These are phyloP conservation scores for Dactylellina leptospora DNA, from an alignment of 2,329 filamentous ascomycete species.

Conservation along the genomic window DNA sequence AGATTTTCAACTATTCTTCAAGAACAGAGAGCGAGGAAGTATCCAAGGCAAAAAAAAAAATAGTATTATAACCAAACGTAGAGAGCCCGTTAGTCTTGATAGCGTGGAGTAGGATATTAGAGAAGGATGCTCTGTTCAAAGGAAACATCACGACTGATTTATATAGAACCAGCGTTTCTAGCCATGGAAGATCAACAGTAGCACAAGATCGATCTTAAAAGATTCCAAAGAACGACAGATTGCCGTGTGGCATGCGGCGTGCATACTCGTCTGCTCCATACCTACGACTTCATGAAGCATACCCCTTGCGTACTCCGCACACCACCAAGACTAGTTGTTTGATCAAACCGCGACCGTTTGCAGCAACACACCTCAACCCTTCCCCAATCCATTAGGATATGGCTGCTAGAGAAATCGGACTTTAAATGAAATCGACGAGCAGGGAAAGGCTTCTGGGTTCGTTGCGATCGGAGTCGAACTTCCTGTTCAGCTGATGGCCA, in stretches of 20 bases:
- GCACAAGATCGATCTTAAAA: too few relatives aligned
- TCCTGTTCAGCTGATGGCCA: not conserved
- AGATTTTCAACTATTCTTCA: not conserved
- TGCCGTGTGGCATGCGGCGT: not conserved
- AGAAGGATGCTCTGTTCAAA: too few relatives aligned
- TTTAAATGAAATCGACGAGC: conserved; percentile 3
- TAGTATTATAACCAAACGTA: too few relatives aligned
- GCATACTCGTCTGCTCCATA: conserved; percentile 3
- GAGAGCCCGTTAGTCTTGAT: too few relatives aligned
- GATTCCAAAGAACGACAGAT: too few relatives aligned
- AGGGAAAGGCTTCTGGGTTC: not conserved
- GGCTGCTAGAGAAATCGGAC: conserved; percentile 1
- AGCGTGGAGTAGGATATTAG: too few relatives aligned
- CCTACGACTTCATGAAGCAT: not conserved
- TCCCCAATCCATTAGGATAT: not conserved
- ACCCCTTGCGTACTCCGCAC: conserved; percentile 6
- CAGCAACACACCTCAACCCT: not conserved
- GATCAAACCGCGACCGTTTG: not conserved
- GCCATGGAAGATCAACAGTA: too few relatives aligned
- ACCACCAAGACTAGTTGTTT: not conserved
- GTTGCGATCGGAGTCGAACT: not conserved
- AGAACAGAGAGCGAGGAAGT: too few relatives aligned
- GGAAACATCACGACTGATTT: too few relatives aligned
- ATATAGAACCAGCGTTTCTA: too few relatives aligned
- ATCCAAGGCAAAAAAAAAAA: too few relatives aligned